Percentiles rank a stretch among this genome's conserved stretches.
phyloP scores from a whole-genome alignment of 768 basidiomycete species.

The Mycena haematopus region DNA sequence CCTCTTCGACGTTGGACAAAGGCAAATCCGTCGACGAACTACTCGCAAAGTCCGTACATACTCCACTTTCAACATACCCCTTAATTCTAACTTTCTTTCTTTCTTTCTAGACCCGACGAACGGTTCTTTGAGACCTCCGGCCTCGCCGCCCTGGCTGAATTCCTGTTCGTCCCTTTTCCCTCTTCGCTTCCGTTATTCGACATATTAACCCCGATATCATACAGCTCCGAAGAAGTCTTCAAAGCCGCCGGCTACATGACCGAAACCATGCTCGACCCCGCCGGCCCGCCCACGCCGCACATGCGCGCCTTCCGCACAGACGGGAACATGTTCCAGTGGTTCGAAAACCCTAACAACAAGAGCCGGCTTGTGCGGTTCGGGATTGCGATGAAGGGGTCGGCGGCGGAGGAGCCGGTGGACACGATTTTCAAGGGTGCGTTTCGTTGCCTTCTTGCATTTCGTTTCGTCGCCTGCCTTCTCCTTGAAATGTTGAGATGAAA shows the following conservation, averaged over 20 bases:
- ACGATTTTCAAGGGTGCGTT: constrained; percentile 5
- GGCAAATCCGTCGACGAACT: constrained; percentile 25
- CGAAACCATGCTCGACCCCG: background rate
- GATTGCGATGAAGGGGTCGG: constrained; percentile 14
- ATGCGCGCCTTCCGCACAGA: constrained; percentile 11
- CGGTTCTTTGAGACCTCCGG: no score
- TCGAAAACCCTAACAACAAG: constrained; percentile 17
- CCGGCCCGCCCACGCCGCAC: background rate
- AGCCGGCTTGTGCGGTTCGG: constrained; percentile 2
- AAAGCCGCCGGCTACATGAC: constrained; percentile 1
- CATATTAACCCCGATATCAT: background rate
- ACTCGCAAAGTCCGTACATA: constrained; percentile 20
- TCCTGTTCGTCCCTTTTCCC: no score
- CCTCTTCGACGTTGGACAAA: constrained; percentile 34
- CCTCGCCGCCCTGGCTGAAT: no score
- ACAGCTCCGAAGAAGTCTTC: constrained; percentile 1
- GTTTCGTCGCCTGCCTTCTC: background rate
- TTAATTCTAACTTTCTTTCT: no score
- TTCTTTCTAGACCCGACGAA: no score
- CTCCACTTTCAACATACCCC: no score
- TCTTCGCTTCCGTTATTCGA: no score
- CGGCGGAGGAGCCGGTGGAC: background rate
- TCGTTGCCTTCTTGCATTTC: no score
- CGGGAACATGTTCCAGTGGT: constrained; percentile 19
- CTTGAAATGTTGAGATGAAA: no score